Percentiles rank a stretch among this genome's conserved stretches.
Evolutionary conservation across 306 rosid genomes (phyloP).

Genomic region (Dicorynia guianensis): DNA sequence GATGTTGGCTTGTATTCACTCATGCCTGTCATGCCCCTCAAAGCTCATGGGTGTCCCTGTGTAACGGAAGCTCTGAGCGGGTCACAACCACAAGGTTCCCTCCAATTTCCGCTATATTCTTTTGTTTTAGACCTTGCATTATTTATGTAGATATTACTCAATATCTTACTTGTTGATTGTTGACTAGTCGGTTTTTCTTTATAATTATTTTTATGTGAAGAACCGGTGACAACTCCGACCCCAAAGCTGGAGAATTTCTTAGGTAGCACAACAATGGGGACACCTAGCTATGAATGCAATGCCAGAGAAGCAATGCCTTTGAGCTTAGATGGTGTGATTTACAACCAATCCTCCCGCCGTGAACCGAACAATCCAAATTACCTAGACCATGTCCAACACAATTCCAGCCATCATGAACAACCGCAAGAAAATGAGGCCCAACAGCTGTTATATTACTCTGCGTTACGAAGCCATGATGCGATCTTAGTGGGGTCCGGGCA

Average conservation of each 20-base stretch:
- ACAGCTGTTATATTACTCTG: constrained; percentile 51
- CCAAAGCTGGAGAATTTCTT: constrained; percentile 93
- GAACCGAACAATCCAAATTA: constrained; percentile 49
- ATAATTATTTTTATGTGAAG: constrained; percentile 49
- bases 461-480: constrained; percentile 47
- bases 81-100: constrained; percentile 75
- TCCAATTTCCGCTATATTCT: constrained; percentile 13
- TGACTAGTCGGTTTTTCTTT: constrained; percentile 35
- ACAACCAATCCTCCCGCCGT: constrained; percentile 53
- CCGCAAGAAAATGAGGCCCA: constrained; percentile 44
- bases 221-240: constrained; percentile 58
- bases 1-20: constrained; percentile 62
- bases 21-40: constrained; percentile 75
- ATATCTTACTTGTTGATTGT: constrained; percentile 26
- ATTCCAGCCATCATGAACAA: constrained; percentile 39
- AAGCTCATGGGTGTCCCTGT: constrained; percentile 81
- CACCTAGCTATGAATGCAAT: constrained; percentile 73
- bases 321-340: constrained; percentile 71
- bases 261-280: constrained; percentile 71
- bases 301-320: constrained; percentile 69
- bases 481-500: constrained; percentile 53
- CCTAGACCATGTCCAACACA: constrained; percentile 47
- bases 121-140: neutral
- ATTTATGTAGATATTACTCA: neutral
- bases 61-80: constrained; percentile 70